A percentile compares a stretch with the other conserved stretches of the same genome.
Conservation (phyloP, 331 rosid species). For the Cydonia oblonga region DNA sequence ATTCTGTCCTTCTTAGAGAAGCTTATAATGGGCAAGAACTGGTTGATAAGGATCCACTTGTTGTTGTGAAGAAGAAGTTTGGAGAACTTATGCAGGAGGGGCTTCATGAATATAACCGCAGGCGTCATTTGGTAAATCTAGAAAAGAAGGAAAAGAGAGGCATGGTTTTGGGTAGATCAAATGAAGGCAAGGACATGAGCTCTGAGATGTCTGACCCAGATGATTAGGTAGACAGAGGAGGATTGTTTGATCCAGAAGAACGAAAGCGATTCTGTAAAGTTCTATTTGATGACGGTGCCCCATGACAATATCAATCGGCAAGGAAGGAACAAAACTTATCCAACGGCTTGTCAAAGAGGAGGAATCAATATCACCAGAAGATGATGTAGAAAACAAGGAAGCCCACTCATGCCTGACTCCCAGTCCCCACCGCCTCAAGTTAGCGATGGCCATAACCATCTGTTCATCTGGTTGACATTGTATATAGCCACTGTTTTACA, state of each 20-base stretch:
- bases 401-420: slow-evolving; percentile 48
- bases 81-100: slow-evolving; percentile 92
- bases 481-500: slow-evolving; percentile 64
- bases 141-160: slow-evolving; percentile 59
- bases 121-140: slow-evolving; percentile 36
- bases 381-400: slow-evolving; percentile 23
- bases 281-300: slow-evolving; percentile 62
- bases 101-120: slow-evolving; percentile 69
- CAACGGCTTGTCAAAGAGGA: slow-evolving; percentile 37
- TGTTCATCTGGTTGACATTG: slow-evolving; percentile 63
- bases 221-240: slow-evolving; percentile 35
- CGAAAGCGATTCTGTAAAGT: slow-evolving; percentile 72
- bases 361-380: slow-evolving; percentile 1
- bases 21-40: slow-evolving; percentile 55
- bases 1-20: slow-evolving; percentile 70
- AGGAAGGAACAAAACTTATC: slow-evolving; percentile 71
- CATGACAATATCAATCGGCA: slow-evolving; percentile 48
- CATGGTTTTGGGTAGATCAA: slow-evolving; percentile 32
- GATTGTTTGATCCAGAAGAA: slow-evolving; percentile 79
- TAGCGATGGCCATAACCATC: slow-evolving; percentile 56
- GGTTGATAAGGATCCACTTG: slow-evolving; percentile 64
- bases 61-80: slow-evolving; percentile 61
- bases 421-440: slow-evolving; percentile 53
- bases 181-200: slow-evolving; percentile 20
- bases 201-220: slow-evolving; percentile 22